Base-by-base conservation (phyloP, 345 rosid genomes). In the Salix dunnii region DNA sequence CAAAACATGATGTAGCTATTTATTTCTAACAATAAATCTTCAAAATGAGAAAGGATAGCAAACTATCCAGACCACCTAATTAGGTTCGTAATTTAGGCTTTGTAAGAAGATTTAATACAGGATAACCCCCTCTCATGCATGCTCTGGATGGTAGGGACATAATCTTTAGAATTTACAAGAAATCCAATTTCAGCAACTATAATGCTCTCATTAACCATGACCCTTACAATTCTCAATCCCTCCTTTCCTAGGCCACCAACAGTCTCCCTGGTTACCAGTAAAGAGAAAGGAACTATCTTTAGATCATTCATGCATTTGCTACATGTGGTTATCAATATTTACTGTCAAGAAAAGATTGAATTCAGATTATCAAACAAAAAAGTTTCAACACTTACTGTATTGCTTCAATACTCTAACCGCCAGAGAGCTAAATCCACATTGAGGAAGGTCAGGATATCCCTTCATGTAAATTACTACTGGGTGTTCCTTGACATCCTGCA, bases 391-490 rank as follows among this genome's bases (percentile, higher is more conserved):
- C 97, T 85, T 86, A 93, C 99, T 82, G 78, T 96, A 92, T 6
- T 88, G 93, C 28, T 88, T 87, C 82, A 96, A 78, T 8, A 93
- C 94, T 79, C 93, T 89, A 6, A 93, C 95, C n/a, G 99, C 99
- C 62, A 92, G 83, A 2, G 98, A 87, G 82, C 99, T 96, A 85
- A 93, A 96, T 70, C 98, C 98, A 83, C 97, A 96, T 78, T 90
- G 98, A 82, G 97, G 99, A 83, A 81, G 67, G 65, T 93, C 98
- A 64, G 98, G 98, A 49, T 90, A 88, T 74, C 98, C 99, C 87
- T 96, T 93, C 97, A 93, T 96, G 87, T 91, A 96, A 40, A 96
- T 81, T 95, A 96, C 91, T 68, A 93, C 92, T 25, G 97, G 98
- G 49, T 96, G 89, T n/a, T 88, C 91, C 84, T 83, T 91, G 68